These are phyloP conservation scores for Cytidiella melzeri DNA, from an alignment of 768 basidiomycete species.

Conservation along the genomic window DNA sequence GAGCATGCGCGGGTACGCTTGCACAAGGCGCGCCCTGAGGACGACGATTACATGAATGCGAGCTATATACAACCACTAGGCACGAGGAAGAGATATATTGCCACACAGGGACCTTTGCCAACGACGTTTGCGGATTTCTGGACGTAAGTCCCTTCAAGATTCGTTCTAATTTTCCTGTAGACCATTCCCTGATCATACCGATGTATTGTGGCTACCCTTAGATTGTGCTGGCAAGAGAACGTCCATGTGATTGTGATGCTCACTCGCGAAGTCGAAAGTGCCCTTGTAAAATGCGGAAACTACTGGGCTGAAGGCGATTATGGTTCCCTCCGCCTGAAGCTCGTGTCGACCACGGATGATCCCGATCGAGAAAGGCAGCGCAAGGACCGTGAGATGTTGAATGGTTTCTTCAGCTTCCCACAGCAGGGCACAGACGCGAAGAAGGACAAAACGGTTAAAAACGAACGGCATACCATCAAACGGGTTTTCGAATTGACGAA, in stretches of 20 bases:
- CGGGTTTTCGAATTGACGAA: constrained; percentile 68
- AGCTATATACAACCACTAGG: constrained; percentile 86
- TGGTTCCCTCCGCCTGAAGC: constrained; percentile 63
- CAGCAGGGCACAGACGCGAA: constrained; percentile 27
- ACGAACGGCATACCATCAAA: constrained; percentile 34
- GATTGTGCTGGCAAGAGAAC: constrained; percentile 90
- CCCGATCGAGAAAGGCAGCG: constrained; percentile 28
- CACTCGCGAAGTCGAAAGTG: constrained; percentile 85
- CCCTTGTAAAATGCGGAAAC: constrained; percentile 82
- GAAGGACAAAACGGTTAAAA: background rate
- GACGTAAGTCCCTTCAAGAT: constrained; percentile 54
- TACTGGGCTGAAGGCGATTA: constrained; percentile 77
- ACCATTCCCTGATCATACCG: background rate
- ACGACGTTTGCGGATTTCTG: constrained; percentile 92
- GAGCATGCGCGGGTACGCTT: constrained; percentile 89
- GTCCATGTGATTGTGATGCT: constrained; percentile 96
- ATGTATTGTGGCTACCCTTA: constrained; percentile 21
- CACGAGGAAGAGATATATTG: constrained; percentile 81
- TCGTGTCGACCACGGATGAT: constrained; percentile 41
- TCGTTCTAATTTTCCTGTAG: background rate
- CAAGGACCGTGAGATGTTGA: constrained; percentile 19
- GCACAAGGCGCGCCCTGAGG: constrained; percentile 25
- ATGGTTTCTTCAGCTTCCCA: constrained; percentile 30
- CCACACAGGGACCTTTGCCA: constrained; percentile 91
- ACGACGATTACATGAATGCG: constrained; percentile 92